These are phyloP conservation scores for Adansonia gregorii DNA, from an alignment of 441 rosid genomes.

Conservation along the genomic window DNA sequence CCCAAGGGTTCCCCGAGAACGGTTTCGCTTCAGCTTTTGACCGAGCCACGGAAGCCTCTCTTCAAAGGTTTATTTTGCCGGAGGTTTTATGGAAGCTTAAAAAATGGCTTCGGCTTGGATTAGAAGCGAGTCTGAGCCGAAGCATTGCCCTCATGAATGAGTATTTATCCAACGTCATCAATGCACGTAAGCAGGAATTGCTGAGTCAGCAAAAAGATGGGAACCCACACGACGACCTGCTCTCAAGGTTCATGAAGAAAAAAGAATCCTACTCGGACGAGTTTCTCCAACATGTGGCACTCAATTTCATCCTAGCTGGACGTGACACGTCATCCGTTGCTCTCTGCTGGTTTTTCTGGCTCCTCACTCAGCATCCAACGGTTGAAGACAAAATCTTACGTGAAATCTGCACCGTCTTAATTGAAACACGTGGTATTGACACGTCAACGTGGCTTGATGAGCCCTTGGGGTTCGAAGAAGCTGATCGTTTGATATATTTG, in stretches of 20 bases:
- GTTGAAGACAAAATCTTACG: constrained; percentile 73
- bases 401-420: constrained; percentile 62
- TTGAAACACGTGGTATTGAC: constrained; percentile 74
- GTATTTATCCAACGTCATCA: constrained; percentile 68
- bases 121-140: constrained; percentile 82
- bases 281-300: constrained; percentile 86
- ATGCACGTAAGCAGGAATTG: constrained; percentile 73
- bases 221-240: constrained; percentile 72
- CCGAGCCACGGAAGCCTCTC: constrained; percentile 88
- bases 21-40: constrained; percentile 82
- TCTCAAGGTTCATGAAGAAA: constrained; percentile 87
- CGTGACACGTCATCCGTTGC: constrained; percentile 98
- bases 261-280: constrained; percentile 79
- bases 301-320: constrained; percentile 94
- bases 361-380: constrained; percentile 56
- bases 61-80: constrained; percentile 88
- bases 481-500: constrained; percentile 66
- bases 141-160: constrained; percentile 70
- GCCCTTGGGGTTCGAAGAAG: constrained; percentile 75
- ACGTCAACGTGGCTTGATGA: constrained; percentile 62
- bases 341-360: constrained; percentile 90
- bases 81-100: constrained; percentile 83
- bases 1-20: constrained; percentile 70
- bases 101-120: constrained; percentile 77
- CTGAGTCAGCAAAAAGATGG: constrained; percentile 47